A percentile compares a stretch with the other conserved stretches of the same genome.
Conservation (phyloP, 352 stramenopile species). For the Peronospora farinosa region DNA sequence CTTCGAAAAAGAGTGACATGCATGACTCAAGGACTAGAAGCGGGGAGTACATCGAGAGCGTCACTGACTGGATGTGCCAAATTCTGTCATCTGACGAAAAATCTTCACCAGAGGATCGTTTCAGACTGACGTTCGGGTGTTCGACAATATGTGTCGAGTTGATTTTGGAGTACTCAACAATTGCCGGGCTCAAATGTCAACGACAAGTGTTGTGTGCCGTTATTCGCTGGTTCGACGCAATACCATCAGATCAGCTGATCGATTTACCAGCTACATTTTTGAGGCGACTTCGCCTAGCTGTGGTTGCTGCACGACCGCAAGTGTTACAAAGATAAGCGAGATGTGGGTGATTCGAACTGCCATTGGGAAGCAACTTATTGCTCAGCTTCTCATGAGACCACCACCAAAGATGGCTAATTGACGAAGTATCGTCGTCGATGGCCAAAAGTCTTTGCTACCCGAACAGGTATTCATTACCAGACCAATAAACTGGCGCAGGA, state of each 20-base stretch:
- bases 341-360: not conserved
- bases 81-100: slow-evolving; percentile 14
- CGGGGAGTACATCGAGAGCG: slow-evolving; percentile 16
- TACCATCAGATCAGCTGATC: slow-evolving; percentile 8
- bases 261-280: slow-evolving; percentile 21
- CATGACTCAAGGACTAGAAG: not conserved
- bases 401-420: not conserved
- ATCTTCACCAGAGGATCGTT: slow-evolving; percentile 9
- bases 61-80: slow-evolving; percentile 20
- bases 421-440: too few relatives aligned
- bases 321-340: not conserved
- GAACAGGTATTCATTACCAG: too few relatives aligned
- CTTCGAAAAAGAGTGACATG: slow-evolving; percentile 4
- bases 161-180: slow-evolving; percentile 12
- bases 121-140: slow-evolving; percentile 12
- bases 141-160: slow-evolving; percentile 19
- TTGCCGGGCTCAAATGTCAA: not conserved
- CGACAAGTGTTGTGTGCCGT: slow-evolving; percentile 13
- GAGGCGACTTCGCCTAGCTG: slow-evolving; percentile 24
- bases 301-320: slow-evolving; percentile 22
- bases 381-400: not conserved
- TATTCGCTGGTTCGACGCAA: slow-evolving; percentile 24
- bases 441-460: too few relatives aligned
- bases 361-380: not conserved
- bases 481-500: too few relatives aligned